Percentiles rank a stretch among this genome's conserved stretches.
phyloP scores from a whole-genome alignment of 108 stramenopile species.

The Cylindrotheca fusiformis region DNA sequence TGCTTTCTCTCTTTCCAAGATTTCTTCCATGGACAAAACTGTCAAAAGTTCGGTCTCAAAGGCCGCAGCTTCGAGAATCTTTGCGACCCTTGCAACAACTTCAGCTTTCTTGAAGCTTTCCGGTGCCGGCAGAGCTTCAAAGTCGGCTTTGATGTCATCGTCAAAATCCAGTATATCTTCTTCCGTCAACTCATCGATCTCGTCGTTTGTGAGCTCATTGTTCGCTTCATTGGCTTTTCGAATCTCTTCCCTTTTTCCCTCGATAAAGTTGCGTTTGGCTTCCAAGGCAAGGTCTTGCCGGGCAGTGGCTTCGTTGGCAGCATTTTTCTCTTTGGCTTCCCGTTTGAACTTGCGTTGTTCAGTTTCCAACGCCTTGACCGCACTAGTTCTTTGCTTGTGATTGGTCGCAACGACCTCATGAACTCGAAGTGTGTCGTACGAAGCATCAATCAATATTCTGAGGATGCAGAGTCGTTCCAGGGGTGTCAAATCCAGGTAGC shows the following conservation, averaged over 20 bases:
- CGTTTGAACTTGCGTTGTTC: conserved; percentile 77
- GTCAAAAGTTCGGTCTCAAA: conserved; percentile 67
- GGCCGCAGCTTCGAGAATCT: conserved; percentile 77
- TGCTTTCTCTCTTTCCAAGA: conserved; percentile 56
- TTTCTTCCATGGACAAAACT: conserved; percentile 72
- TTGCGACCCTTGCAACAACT: conserved; percentile 62
- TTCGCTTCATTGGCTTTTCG: conserved; percentile 59
- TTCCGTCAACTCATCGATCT: conserved; percentile 76
- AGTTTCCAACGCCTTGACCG: conserved; percentile 73
- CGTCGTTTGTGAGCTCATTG: conserved; percentile 62
- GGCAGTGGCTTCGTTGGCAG: conserved; percentile 64
- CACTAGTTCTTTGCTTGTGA: conserved; percentile 71
- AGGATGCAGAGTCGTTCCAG: conserved; percentile 66
- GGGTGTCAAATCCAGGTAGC: conserved; percentile 60
- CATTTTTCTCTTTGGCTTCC: conserved; percentile 72
- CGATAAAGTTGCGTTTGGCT: conserved; percentile 65
- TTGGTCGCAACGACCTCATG: conserved; percentile 76
- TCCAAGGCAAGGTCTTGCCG: conserved; percentile 76
- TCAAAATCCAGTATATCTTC: conserved; percentile 85
- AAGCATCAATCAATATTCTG: conserved; percentile 75
- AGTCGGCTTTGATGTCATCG: conserved; percentile 85
- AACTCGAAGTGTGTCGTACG: conserved; percentile 71
- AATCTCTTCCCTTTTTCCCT: conserved; percentile 79
- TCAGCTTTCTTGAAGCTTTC: conserved; percentile 79
- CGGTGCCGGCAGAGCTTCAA: conserved; percentile 67